A percentile compares a stretch with the other conserved stretches of the same genome.
phyloP scores from a whole-genome alignment of 345 rosid species.

The Aethionema arabicum region DNA sequence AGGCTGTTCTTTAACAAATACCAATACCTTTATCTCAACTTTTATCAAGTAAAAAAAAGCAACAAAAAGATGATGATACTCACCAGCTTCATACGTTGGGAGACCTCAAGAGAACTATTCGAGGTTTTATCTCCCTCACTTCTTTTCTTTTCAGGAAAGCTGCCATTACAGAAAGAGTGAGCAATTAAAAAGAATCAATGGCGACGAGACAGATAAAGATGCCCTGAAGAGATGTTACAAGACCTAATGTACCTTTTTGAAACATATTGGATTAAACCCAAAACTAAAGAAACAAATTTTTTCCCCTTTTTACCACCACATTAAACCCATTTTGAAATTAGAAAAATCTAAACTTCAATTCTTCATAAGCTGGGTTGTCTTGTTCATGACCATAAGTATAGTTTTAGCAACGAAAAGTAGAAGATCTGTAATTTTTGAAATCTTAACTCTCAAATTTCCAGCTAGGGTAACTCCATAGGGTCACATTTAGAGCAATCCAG shows the following conservation, averaged over 20 bases:
- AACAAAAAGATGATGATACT: constrained; percentile 29
- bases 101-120: constrained; percentile 47
- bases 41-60: constrained; percentile 17
- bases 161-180: constrained; percentile 33
- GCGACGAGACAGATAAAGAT: constrained; percentile 25
- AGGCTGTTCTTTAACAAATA: constrained; percentile 40
- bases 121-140: constrained; percentile 47
- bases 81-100: constrained; percentile 65
- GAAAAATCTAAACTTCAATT: neutral
- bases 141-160: constrained; percentile 72
- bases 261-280: constrained; percentile 15
- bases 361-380: constrained; percentile 10
- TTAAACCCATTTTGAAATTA: constrained; percentile 34
- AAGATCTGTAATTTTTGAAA: constrained; percentile 28
- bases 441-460: constrained; percentile 23
- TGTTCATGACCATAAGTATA: constrained; percentile 22
- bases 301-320: neutral
- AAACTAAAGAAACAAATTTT: constrained; percentile 13
- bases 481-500: constrained; percentile 32
- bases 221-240: constrained; percentile 21
- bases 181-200: constrained; percentile 19
- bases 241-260: constrained; percentile 4
- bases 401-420: constrained; percentile 5
- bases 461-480: constrained; percentile 8
- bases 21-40: constrained; percentile 35